These are phyloP conservation scores for Corylus americana DNA, from an alignment of 306 rosid species.

Conservation along the genomic window DNA sequence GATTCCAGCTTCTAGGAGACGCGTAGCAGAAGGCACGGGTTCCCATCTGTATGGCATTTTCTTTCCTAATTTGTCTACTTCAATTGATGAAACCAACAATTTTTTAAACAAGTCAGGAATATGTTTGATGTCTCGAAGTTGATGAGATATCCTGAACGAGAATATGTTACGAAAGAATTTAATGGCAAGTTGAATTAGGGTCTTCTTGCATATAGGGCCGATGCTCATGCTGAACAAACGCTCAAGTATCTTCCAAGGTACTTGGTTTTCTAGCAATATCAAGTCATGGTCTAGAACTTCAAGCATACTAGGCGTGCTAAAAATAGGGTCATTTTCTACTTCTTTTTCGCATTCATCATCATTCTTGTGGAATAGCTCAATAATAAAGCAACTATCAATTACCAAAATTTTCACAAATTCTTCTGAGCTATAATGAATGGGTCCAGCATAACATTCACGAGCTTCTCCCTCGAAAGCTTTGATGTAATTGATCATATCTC, in stretches of 20 bases:
- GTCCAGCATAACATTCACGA: neutral
- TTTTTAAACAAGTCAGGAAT: conserved; percentile 15
- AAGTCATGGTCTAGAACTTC: conserved; percentile 8
- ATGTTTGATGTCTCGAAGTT: neutral
- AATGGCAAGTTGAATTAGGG: neutral
- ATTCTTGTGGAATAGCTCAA: conserved; percentile 18
- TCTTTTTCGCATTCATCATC: no score
- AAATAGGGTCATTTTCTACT: conserved; percentile 10
- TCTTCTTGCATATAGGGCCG: neutral
- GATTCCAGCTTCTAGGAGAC: conserved; percentile 18
- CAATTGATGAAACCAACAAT: neutral
- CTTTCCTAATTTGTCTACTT: neutral
- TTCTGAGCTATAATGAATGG: neutral
- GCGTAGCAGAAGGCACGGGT: neutral
- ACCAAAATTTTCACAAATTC: conserved; percentile 25
- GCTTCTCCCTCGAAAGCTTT: neutral
- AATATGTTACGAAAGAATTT: no score
- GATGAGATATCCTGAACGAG: neutral
- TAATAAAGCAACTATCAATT: conserved; percentile 35
- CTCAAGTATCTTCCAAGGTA: conserved; percentile 34
- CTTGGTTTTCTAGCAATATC: conserved; percentile 25
- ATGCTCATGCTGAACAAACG: neutral
- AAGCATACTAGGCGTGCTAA: no score
- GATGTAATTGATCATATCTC: neutral
- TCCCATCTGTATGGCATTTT: neutral